Conservation (phyloP, 1,284 basidiomycete species). For the Melampsora medusae region DNA sequence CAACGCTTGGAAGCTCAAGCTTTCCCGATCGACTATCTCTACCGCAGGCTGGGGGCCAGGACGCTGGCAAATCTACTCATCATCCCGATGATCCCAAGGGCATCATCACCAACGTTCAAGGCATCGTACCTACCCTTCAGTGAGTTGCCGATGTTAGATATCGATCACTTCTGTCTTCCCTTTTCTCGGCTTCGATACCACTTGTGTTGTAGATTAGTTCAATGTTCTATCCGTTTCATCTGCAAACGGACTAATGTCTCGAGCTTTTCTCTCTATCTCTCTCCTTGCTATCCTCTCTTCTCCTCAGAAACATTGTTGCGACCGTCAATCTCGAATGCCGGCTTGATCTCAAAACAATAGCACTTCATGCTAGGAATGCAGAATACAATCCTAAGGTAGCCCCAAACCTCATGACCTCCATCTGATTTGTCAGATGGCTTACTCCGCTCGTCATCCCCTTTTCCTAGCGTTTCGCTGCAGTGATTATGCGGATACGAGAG, state of each 20-base stretch:
- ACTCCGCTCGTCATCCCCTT: neutral
- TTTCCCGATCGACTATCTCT: slow-evolving; percentile 29
- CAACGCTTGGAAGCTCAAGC: slow-evolving; percentile 14
- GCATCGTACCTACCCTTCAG: slow-evolving; percentile 56
- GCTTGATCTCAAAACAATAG: slow-evolving; percentile 96
- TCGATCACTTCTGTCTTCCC: neutral
- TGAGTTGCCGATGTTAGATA: slow-evolving; percentile 48
- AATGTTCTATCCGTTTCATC: neutral
- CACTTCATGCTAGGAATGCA: slow-evolving; percentile 93
- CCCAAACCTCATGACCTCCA: slow-evolving; percentile 15
- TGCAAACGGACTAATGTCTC: slow-evolving; percentile 15
- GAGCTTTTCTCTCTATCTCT: slow-evolving; percentile 25
- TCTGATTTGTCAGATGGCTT: slow-evolving; percentile 14
- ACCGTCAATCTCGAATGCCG: slow-evolving; percentile 98
- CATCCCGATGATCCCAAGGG: slow-evolving; percentile 45
- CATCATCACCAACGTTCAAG: slow-evolving; percentile 53
- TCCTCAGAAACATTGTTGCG: slow-evolving; percentile 83
- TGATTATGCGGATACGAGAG: slow-evolving; percentile 99
- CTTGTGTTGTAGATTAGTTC: neutral
- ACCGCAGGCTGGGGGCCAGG: slow-evolving; percentile 21
- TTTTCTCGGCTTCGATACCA: neutral
- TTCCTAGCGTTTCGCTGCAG: slow-evolving; percentile 93
- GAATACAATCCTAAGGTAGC: slow-evolving; percentile 99
- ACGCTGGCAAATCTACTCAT: slow-evolving; percentile 42
- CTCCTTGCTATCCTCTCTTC: slow-evolving; percentile 21